These are phyloP conservation scores for Ustilago shanxiensis DNA, from an alignment of 1,284 basidiomycete species.

Conservation along the genomic window DNA sequence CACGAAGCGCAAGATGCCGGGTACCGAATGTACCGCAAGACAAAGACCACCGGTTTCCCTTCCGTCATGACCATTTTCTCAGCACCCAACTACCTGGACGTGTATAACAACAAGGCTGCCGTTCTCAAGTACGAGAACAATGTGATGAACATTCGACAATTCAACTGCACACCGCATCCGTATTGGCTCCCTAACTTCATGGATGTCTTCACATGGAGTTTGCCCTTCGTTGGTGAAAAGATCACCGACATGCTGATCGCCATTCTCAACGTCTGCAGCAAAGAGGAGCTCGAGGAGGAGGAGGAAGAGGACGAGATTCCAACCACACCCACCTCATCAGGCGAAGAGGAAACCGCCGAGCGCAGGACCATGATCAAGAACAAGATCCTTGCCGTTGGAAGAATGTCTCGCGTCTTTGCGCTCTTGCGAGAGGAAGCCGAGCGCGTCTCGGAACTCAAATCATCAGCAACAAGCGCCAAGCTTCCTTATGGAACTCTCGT, in stretches of 20 bases:
- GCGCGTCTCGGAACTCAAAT: slow-evolving; percentile 96
- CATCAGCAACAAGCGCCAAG: slow-evolving; percentile 81
- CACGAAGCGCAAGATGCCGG: slow-evolving; percentile 97
- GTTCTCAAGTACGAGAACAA: slow-evolving; percentile 97
- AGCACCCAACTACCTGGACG: slow-evolving; percentile 92
- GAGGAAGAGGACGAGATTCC: slow-evolving; percentile 75
- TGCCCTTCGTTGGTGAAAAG: slow-evolving; percentile 98
- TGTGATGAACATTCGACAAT: slow-evolving; percentile 93
- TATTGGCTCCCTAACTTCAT: slow-evolving; percentile 99
- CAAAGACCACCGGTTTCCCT: slow-evolving; percentile 87
- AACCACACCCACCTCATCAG: slow-evolving; percentile 37
- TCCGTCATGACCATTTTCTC: slow-evolving; percentile 98
- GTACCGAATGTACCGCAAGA: slow-evolving; percentile 93
- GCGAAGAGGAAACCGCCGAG: slow-evolving; percentile 77
- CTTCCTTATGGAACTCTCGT: slow-evolving; percentile 89
- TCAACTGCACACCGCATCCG: slow-evolving; percentile 94
- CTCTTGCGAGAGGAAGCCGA: slow-evolving; percentile 99
- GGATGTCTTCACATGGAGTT: slow-evolving; percentile 98
- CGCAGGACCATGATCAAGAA: slow-evolving; percentile 90
- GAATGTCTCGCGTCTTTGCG: slow-evolving; percentile 95
- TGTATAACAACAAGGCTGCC: slow-evolving; percentile 96
- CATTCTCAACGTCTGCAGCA: slow-evolving; percentile 91
- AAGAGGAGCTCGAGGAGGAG: slow-evolving; percentile 92
- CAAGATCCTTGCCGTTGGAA: slow-evolving; percentile 97
- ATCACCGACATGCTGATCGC: slow-evolving; percentile 97